A percentile compares a stretch with the other conserved stretches of the same genome.
Conservation (phyloP, 2,329 filamentous ascomycete genomes). For the Ceratocystiopsis brevicomis region DNA sequence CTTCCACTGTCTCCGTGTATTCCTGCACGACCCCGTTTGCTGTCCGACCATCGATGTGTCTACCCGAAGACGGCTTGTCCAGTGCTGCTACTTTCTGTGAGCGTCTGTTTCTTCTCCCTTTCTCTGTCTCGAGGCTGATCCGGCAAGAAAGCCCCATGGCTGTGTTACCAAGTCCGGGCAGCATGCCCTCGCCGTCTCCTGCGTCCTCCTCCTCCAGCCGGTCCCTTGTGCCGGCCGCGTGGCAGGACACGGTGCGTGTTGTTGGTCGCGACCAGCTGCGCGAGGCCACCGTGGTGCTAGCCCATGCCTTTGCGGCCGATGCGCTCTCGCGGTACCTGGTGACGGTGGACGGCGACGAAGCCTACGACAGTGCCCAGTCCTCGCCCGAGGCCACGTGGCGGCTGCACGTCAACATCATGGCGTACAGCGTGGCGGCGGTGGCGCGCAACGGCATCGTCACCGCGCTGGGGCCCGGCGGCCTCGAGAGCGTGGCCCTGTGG, state of each 20-base stretch:
- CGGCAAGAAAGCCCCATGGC: no score
- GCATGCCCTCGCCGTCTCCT: no score
- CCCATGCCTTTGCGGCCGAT: slow-evolving; percentile 60
- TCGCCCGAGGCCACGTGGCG: slow-evolving; percentile 46
- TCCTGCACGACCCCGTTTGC: no score
- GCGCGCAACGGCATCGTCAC: slow-evolving; percentile 56
- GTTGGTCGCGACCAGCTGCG: slow-evolving; percentile 49
- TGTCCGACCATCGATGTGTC: no score
- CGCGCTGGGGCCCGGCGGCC: slow-evolving; percentile 48
- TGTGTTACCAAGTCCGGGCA: no score
- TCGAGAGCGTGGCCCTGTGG: slow-evolving; percentile 65
- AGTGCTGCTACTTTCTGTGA: no score
- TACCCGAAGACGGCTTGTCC: no score
- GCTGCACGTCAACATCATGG: slow-evolving; percentile 58
- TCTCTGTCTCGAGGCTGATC: no score
- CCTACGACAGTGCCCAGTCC: slow-evolving; percentile 30
- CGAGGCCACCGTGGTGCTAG: slow-evolving; percentile 51
- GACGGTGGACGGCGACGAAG: slow-evolving; percentile 31
- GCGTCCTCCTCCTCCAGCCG: no score
- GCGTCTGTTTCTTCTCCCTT: no score
- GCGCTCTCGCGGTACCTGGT: slow-evolving; percentile 58
- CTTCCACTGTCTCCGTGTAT: no score
- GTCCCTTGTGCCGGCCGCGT: slow-evolving; percentile 33
- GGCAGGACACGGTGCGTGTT: slow-evolving; percentile 39
- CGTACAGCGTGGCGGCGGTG: slow-evolving; percentile 59